Percentiles rank a stretch among this genome's conserved stretches.
Evolutionary conservation across 2,329 filamentous ascomycete species (phyloP).

Genomic region (Xylaria sp.): DNA sequence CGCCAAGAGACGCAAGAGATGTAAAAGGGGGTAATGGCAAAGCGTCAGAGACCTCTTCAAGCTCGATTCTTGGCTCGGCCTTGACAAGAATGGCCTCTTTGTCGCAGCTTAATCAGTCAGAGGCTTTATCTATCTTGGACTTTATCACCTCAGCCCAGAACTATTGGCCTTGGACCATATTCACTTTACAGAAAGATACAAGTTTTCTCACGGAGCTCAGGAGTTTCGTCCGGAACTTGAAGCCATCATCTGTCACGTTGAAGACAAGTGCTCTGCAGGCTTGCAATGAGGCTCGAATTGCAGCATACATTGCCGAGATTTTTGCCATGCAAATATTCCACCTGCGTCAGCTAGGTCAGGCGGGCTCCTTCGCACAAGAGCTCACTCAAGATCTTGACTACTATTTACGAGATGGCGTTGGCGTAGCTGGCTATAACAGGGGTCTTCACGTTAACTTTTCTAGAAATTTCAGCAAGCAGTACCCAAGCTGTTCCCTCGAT

Average conservation of each 20-base stretch:
- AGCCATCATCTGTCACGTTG: slow-evolving; percentile 61
- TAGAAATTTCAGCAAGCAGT: slow-evolving; percentile 83
- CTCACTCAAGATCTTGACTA: slow-evolving; percentile 81
- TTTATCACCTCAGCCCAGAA: slow-evolving; percentile 91
- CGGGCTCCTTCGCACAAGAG: slow-evolving; percentile 71
- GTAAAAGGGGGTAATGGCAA: slow-evolving; percentile 55
- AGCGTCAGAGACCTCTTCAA: slow-evolving; percentile 58
- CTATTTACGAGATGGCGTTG: slow-evolving; percentile 79
- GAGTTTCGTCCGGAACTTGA: slow-evolving; percentile 71
- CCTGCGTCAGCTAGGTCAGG: slow-evolving; percentile 78
- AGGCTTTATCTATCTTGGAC: slow-evolving; percentile 80
- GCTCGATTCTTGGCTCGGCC: slow-evolving; percentile 79
- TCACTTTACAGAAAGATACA: slow-evolving; percentile 77
- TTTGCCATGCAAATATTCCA: slow-evolving; percentile 92
- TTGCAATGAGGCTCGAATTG: slow-evolving; percentile 74
- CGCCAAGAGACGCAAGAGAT: slow-evolving; percentile 79
- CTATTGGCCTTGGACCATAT: slow-evolving; percentile 94
- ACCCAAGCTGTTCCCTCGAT: slow-evolving; percentile 75
- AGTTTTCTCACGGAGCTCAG: slow-evolving; percentile 78
- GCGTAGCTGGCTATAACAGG: slow-evolving; percentile 83
- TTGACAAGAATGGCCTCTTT: slow-evolving; percentile 76
- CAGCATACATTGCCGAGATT: slow-evolving; percentile 85
- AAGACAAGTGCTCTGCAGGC: slow-evolving; percentile 66
- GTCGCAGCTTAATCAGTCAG: slow-evolving; percentile 68
- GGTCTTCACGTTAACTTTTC: slow-evolving; percentile 88